Evolutionary conservation across 2,329 filamentous ascomycete genomes (phyloP).

Genomic region (Aureobasidium sp.): DNA sequence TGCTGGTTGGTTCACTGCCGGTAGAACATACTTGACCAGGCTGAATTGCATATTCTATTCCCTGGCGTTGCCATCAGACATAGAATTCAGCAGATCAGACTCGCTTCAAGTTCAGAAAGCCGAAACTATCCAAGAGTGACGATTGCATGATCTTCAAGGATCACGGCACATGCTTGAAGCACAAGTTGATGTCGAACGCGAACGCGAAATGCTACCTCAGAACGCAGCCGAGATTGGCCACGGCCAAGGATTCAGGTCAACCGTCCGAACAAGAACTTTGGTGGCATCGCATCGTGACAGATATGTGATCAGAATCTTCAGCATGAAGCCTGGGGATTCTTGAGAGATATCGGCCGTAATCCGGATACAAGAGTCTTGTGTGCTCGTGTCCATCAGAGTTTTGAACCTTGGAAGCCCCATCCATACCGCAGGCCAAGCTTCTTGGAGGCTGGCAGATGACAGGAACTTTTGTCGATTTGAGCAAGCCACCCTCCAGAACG

Average conservation of each 20-base stretch:
- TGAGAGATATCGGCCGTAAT: constrained; percentile 4
- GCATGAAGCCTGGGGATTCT: not conserved
- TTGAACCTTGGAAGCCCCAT: not conserved
- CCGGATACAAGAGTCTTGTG: constrained; percentile 4
- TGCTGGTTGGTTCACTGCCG: not conserved
- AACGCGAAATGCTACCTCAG: not conserved
- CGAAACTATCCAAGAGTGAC: not conserved
- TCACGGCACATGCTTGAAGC: not conserved
- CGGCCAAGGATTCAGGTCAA: not conserved
- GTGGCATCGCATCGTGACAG: not conserved
- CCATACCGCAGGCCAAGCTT: not conserved
- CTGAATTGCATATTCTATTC: not conserved
- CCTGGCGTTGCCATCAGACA: not conserved
- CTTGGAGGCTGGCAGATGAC: not conserved
- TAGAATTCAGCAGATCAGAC: not conserved
- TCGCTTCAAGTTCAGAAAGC: not conserved
- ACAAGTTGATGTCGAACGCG: not conserved
- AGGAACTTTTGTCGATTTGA: not conserved
- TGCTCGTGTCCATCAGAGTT: not conserved
- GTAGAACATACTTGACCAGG: too few relatives aligned
- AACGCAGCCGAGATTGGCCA: not conserved
- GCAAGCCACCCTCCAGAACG: not conserved
- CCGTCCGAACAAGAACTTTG: not conserved
- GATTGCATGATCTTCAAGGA: not conserved
- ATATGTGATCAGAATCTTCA: not conserved